Evolutionary conservation across 345 rosid genomes (phyloP), one percentile per base, ranked within the genome.

Genomic region (Gossypium turneri): DNA sequence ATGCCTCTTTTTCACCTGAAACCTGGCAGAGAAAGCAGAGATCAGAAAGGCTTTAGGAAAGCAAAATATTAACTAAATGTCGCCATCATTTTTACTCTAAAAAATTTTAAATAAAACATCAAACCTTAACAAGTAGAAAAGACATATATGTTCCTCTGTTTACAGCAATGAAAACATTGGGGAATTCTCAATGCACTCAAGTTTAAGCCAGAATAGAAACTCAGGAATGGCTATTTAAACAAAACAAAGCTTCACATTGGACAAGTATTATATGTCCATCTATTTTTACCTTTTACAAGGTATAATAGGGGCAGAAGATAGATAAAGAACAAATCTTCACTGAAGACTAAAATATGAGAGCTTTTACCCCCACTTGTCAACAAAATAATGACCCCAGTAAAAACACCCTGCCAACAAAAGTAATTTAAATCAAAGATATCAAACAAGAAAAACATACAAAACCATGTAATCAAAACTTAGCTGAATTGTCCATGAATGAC

Each of bases 1-100:
- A 19, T 91, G 97, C 87, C 93, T 95, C 90, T 95, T 95, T 82
- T 95, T 93, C 65, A 95, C 99, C 80, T 95, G 99, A 85, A 95
- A 95, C 86, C 98, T 95, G 94, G 4, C 52, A 67, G 20, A 53
- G 34, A 72, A 72, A 2, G 22, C 65, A 58, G 43, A 60, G 57
- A 73, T 27, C 24, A 72, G 25, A 44, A 27, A 73, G 43, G 7
- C 20, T 43, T 16, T 53, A 12, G 0, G 24, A 27, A n/a, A 15
- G 51, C 17, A 59, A 59, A 43, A n/a, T 56, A 62, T 65, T 65
- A 65, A 45, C 43, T 7, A 45, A 53, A 59, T 1, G 45, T 16
- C 22, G 25, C 7, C 64, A 1, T 50, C 9, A 41, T 59, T 11
- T 47, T 67, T 19, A 20, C 70, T 19, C 48, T 25, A 19, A 44